phyloP scores from a whole-genome alignment of 768 basidiomycete genomes.

The Sarcodon aspratus region DNA sequence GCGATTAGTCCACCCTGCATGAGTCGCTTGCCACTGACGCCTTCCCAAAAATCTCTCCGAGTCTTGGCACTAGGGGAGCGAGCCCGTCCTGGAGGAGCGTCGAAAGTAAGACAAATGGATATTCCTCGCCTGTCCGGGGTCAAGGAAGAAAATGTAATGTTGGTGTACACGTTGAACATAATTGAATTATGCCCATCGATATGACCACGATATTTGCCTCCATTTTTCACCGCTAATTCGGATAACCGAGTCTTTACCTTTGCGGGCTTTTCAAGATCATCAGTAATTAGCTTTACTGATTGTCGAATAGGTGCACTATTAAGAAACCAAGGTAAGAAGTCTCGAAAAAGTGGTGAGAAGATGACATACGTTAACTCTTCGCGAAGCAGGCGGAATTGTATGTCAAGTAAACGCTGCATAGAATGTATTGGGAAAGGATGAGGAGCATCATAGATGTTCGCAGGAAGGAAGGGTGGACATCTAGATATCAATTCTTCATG shows the following conservation, averaged over 20 bases:
- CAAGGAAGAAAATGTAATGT: conserved; percentile 33
- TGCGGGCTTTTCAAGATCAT: too few species aligned
- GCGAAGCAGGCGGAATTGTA: conserved; percentile 63
- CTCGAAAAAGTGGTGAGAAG: too few species aligned
- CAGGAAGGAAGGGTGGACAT: conserved; percentile 46
- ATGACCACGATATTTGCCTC: too few species aligned
- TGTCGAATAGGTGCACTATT: too few species aligned
- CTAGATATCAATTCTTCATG: conserved; percentile 46
- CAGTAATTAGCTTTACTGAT: too few species aligned
- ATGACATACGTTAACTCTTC: too few species aligned
- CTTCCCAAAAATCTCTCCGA: conserved; percentile 51
- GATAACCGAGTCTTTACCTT: too few species aligned
- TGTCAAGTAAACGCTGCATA: conserved; percentile 59
- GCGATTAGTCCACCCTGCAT: conserved; percentile 54
- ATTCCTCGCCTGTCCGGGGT: conserved; percentile 42
- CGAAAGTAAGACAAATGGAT: conserved; percentile 31
- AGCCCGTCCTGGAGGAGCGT: conserved; percentile 46
- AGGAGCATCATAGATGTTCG: conserved; percentile 47
- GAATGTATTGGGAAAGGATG: conserved; percentile 45
- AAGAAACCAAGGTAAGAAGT: too few species aligned
- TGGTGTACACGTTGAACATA: conserved; percentile 54
- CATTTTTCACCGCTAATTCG: too few species aligned
- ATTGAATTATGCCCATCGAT: too few species aligned
- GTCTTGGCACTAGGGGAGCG: conserved; percentile 24
- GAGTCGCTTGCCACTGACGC: conserved; percentile 44